Evolutionary conservation across 257 asterid genomes (phyloP).

Genomic region (Solanum neorickii): DNA sequence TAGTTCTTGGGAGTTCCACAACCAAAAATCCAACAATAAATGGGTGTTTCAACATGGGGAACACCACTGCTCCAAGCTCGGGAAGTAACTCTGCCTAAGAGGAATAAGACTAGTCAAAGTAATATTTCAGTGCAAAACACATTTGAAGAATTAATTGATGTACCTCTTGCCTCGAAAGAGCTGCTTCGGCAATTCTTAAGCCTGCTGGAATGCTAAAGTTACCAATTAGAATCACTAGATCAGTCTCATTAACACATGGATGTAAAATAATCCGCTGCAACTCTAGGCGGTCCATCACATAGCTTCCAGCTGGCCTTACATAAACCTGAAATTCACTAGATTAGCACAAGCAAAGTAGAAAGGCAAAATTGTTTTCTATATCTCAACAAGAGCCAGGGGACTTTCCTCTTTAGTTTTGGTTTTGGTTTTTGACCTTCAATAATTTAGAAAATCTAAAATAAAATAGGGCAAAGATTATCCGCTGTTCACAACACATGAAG

Average conservation of each 20-base stretch:
- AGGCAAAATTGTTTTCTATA: not conserved
- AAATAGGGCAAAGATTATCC: not conserved
- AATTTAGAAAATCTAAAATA: not conserved
- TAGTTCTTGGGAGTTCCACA: conserved; percentile 62
- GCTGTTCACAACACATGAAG: not conserved
- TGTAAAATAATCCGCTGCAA: conserved; percentile 60
- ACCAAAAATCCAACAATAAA: conserved; percentile 93
- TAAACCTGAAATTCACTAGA: conserved; percentile 45
- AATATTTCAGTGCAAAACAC: conserved; percentile 12
- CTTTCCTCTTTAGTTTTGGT: not conserved
- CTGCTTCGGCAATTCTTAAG: conserved; percentile 74
- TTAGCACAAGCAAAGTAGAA: not conserved
- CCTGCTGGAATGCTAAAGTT: conserved; percentile 75
- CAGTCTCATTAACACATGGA: conserved; percentile 52
- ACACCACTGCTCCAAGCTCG: conserved; percentile 76
- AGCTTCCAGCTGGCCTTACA: conserved; percentile 96
- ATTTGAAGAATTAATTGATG: not conserved
- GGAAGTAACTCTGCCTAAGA: conserved; percentile 76
- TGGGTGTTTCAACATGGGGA: conserved; percentile 90
- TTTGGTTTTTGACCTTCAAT: not conserved
- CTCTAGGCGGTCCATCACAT: conserved; percentile 90
- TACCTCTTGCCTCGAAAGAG: conserved; percentile 62
- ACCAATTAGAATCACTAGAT: conserved; percentile 69
- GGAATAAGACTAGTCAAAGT: conserved; percentile 8
- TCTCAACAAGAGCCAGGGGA: not conserved